Evolutionary conservation across 2,329 filamentous ascomycete species (phyloP).

Genomic region (Blastomyces emzantsi): DNA sequence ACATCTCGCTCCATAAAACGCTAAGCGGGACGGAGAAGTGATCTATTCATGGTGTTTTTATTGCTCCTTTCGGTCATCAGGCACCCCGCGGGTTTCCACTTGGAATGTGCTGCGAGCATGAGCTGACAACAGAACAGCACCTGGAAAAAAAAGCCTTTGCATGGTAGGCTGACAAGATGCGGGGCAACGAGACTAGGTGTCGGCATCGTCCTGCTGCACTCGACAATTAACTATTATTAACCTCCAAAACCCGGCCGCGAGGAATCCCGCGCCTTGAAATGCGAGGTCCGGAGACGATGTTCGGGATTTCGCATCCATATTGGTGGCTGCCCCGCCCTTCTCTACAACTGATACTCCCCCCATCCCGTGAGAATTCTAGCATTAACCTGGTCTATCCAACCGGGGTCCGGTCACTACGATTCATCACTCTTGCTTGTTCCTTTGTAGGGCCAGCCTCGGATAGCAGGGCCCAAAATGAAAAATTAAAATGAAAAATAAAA

Average conservation of each 20-base stretch:
- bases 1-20: background rate
- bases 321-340: background rate
- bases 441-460: too few species aligned
- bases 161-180: background rate
- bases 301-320: background rate
- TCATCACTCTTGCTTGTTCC: too few species aligned
- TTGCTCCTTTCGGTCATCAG: background rate
- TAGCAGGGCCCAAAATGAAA: too few species aligned
- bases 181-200: background rate
- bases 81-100: background rate
- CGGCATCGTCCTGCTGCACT: background rate
- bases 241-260: background rate
- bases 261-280: background rate
- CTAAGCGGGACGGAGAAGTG: background rate
- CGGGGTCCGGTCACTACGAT: too few species aligned
- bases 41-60: background rate
- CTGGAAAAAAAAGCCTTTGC: background rate
- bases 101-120: background rate
- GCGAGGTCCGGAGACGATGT: background rate
- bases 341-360: background rate
- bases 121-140: background rate
- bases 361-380: background rate
- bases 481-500: too few species aligned
- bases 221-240: background rate
- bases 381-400: background rate